Base-by-base conservation (phyloP, 2,329 filamentous ascomycete species). In the Aureobasidium lini region DNA sequence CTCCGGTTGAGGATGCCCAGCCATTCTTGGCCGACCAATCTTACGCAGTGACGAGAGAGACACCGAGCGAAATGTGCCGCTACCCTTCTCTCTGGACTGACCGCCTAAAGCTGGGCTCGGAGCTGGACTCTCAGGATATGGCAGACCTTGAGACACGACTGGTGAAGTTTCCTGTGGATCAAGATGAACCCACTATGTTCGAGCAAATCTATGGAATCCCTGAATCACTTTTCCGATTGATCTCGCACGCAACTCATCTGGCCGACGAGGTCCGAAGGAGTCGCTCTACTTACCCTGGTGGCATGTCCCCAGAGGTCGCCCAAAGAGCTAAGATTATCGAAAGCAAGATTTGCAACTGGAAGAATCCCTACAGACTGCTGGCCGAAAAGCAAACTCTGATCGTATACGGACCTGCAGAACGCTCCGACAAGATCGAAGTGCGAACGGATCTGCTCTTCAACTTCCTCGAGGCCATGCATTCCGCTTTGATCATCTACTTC, bases 211-310 rank as follows among this genome's bases (percentile, higher is more conserved):
- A 77, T 52, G 74, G 75, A 2, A 72, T 77, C 11, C 69, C 74
- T 0, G 75, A 77, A 52, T 75, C 72, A 13, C 77, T 75, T 73
- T 67, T 77, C 2, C 75, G 72, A 36, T 66, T 76, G 3, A 67
- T 77, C 13, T 77, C 75, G 0, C 75, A 76, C 59, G 76, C 75
- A 1, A 76, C 74, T 1, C 66, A 75, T 31, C 65, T 77, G 11
- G 75, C 75, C 13, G 48, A 56, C n/a, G 54, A 43, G 16, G 34
- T 61, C 8, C 43, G 48, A 75, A 15, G 50, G 15, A 52, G 39
- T 16, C 46, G 40, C 29, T 43, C 34, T 10, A 10, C 34, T 16
- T 11, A 37, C 10, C 15, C 48, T 10, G 16, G 39, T 7, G 47
- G 32, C 39, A 32, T 44, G 40, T 46, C 46, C 3, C 39, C 23